phyloP scores from a whole-genome alignment of 169 alveolate species.

The Toxoplasma gondii region DNA sequence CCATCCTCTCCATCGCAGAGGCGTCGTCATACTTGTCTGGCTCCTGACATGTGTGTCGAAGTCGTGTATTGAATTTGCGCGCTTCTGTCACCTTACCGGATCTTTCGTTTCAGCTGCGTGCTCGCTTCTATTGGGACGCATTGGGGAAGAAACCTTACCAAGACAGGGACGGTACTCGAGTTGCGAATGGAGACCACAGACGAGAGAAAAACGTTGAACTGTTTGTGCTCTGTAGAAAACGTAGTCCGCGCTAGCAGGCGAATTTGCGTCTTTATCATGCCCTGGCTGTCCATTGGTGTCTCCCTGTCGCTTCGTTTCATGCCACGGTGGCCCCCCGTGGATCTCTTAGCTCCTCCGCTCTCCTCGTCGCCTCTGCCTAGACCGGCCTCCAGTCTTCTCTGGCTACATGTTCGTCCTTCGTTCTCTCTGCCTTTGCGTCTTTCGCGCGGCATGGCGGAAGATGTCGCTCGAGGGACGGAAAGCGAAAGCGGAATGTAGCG shows the following conservation, averaged over 20 bases:
- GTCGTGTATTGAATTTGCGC: too few species aligned
- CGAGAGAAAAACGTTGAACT: conserved; percentile 54
- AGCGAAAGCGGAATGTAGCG: conserved; percentile 49
- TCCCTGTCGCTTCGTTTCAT: background rate
- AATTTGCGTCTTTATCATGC: background rate
- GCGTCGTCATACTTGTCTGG: too few species aligned
- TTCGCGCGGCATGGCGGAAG: background rate
- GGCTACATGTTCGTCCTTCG: background rate
- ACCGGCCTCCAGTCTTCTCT: background rate
- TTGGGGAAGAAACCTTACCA: conserved; percentile 44
- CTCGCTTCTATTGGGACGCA: background rate
- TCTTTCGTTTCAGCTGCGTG: background rate
- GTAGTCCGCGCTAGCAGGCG: conserved; percentile 56
- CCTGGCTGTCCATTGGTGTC: background rate
- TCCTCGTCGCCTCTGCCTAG: background rate
- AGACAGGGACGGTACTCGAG: conserved; percentile 37
- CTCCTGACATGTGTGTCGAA: too few species aligned
- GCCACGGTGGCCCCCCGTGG: too few species aligned
- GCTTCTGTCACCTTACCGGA: too few species aligned
- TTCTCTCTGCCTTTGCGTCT: background rate
- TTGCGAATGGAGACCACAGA: conserved; percentile 57
- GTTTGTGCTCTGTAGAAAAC: conserved; percentile 40
- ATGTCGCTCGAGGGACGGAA: background rate
- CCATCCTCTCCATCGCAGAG: too few species aligned
- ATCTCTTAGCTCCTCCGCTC: background rate